Base-by-base conservation (phyloP, 352 stramenopile genomes). In the Globisporangium abappressorium region DNA sequence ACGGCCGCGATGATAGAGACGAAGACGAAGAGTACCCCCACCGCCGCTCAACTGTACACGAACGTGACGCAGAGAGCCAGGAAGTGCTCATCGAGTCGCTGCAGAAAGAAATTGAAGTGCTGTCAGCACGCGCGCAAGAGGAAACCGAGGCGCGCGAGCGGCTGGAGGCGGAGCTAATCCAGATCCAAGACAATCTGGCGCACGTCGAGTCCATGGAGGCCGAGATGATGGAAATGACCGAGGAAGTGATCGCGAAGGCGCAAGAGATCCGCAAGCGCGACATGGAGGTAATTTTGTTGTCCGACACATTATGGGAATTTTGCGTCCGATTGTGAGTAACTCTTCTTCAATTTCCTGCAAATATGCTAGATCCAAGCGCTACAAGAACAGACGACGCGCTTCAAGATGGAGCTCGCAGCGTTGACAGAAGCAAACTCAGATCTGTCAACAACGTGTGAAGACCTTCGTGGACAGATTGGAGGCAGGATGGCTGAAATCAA, bases 161-260 rank as follows among this genome's bases (percentile, higher is more conserved):
- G 15, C 70, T 90, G 38, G 87, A 95, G 71, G 63, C 75, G 0
- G 81, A 95, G 36, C 51, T 81, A 2, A 67, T 88, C 26, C 80
- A 90, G 56, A 70, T 87, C 2, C 81, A 85, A 26, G 82, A 89
- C 28, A 84, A 66, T 57, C 59, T 91, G 34, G 82, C 82, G 3
- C 84, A 90, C 36, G 77, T 81, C 41, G 83, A 93, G 33, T 82
- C 83, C 14, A 90, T 95, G 81, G 85, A 95, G 64, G 66, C 66
- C 2, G 87, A 93, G 57, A 85, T 95, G 65, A 81, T 72, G 0
- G 84, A 92, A 43, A 92, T 94, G 82, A 82, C 79, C 6, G 85
- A 94, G 47, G 84, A 95, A 63, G 58, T 94, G 59, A 92, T 93
- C 51, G 79, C 70, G 14, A 93, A 93, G 57, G 81, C 82, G 22